These are phyloP conservation scores for Komagataea norvegica DNA, from an alignment of 1,139 yeast species.

Conservation along the genomic window DNA sequence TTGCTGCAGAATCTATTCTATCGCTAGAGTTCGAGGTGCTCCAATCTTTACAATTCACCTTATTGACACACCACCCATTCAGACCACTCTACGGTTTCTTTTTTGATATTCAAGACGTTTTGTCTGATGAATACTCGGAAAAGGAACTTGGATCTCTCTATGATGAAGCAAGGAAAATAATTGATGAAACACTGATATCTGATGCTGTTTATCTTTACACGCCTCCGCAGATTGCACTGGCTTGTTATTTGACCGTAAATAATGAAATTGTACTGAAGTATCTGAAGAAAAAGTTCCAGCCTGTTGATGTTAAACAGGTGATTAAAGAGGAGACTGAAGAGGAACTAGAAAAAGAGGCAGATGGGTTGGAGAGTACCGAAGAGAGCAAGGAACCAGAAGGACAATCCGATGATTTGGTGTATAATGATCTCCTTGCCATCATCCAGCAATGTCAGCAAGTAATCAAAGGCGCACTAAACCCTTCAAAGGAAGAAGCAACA, in stretches of 20 bases:
- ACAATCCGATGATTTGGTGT: conserved; percentile 20
- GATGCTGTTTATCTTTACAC: conserved; percentile 76
- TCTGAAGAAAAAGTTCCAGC: conserved; percentile 50
- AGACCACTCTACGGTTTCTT: conserved; percentile 88
- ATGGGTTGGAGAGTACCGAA: conserved; percentile 9
- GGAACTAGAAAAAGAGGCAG: conserved; percentile 6
- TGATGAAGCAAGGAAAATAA: conserved; percentile 61
- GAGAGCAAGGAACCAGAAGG: conserved; percentile 8
- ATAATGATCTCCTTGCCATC: conserved; percentile 40
- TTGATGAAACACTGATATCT: conserved; percentile 63
- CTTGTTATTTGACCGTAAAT: conserved; percentile 69
- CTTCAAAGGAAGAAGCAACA: conserved; percentile 58
- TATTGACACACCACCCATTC: conserved; percentile 83
- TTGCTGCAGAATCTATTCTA: conserved; percentile 59
- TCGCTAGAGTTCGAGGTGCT: conserved; percentile 74
- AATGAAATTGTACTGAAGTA: conserved; percentile 62
- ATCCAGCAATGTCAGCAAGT: conserved; percentile 47
- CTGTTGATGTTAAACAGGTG: conserved; percentile 18
- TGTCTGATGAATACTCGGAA: conserved; percentile 35
- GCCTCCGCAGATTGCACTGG: conserved; percentile 93
- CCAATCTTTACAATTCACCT: conserved; percentile 70
- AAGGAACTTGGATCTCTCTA: conserved; percentile 44
- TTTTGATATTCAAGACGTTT: conserved; percentile 73
- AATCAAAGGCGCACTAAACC: conserved; percentile 40
- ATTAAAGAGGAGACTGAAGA: conserved; percentile 22